Conservation (phyloP, 2,329 filamentous ascomycete species). For the Fusarium albidum region DNA sequence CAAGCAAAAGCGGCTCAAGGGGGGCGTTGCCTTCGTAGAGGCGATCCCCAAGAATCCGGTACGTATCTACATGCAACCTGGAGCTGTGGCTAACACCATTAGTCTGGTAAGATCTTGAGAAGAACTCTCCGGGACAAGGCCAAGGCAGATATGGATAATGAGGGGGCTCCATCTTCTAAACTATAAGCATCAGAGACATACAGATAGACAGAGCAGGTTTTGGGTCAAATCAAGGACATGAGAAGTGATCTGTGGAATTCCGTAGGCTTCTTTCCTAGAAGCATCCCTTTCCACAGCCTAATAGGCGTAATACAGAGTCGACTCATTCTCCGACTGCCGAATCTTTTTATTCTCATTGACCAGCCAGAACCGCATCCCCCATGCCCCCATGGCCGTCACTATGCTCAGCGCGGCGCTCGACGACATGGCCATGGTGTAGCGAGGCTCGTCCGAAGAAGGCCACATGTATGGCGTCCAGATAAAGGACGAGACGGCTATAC, state of each 20-base stretch:
- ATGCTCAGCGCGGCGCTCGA: constrained; percentile 38
- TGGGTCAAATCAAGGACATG: too few species aligned
- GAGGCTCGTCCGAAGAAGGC: constrained; percentile 18
- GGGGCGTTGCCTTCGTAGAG: constrained; percentile 67
- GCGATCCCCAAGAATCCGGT: constrained; percentile 74
- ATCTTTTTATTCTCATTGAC: constrained; percentile 47
- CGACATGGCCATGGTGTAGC: constrained; percentile 27
- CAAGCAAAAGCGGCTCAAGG: constrained; percentile 71
- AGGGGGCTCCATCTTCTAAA: neutral
- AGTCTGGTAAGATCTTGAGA: constrained; percentile 28
- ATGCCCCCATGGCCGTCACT: constrained; percentile 47
- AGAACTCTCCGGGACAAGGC: constrained; percentile 18
- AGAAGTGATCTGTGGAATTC: too few species aligned
- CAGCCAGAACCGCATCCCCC: constrained; percentile 47
- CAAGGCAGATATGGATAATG: constrained; percentile 14
- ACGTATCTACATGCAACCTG: neutral
- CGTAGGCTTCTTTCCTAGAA: too few species aligned
- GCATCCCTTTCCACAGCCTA: too few species aligned
- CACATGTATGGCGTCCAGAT: constrained; percentile 30
- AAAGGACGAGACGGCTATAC: constrained; percentile 20
- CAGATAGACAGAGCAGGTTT: too few species aligned
- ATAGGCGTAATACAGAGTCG: constrained; percentile 41
- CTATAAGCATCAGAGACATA: neutral
- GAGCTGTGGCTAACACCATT: neutral
- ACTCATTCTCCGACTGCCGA: constrained; percentile 31